Evolutionary conservation across 140 eudicot species (phyloP).

Genomic region (Flaveria floridana): DNA sequence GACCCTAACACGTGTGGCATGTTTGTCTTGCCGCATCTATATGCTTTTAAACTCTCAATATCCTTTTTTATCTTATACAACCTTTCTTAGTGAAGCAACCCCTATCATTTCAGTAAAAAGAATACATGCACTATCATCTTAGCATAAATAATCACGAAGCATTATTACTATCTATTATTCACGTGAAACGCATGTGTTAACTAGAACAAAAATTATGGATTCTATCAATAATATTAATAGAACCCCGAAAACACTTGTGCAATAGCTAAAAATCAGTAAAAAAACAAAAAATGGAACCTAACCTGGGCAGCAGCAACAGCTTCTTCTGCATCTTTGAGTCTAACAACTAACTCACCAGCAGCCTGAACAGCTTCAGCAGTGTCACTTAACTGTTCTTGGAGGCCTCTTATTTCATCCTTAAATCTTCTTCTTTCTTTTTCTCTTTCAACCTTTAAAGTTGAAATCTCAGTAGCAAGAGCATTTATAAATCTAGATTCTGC

Average conservation of each 20-base stretch:
- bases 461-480: slow-evolving; percentile 77
- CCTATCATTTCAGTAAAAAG: neutral
- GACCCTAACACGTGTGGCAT: neutral
- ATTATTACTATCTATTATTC: slow-evolving; percentile 5
- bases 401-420: slow-evolving; percentile 80
- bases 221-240: neutral
- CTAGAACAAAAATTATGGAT: neutral
- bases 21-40: slow-evolving; percentile 1
- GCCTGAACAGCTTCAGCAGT: slow-evolving; percentile 99
- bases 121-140: neutral
- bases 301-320: slow-evolving; percentile 81
- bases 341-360: slow-evolving; percentile 90
- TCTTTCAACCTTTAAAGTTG: slow-evolving; percentile 73
- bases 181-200: neutral
- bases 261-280: neutral
- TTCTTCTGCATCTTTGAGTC: slow-evolving; percentile 95
- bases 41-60: neutral
- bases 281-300: slow-evolving; percentile 22
- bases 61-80: neutral
- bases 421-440: slow-evolving; percentile 70
- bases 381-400: slow-evolving; percentile 84
- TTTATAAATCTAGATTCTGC: slow-evolving; percentile 77
- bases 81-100: neutral
- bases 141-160: neutral
- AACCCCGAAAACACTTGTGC: neutral